phyloP scores from a whole-genome alignment of 495 filamentous ascomycete genomes.

The Evansstolkia leycettana region DNA sequence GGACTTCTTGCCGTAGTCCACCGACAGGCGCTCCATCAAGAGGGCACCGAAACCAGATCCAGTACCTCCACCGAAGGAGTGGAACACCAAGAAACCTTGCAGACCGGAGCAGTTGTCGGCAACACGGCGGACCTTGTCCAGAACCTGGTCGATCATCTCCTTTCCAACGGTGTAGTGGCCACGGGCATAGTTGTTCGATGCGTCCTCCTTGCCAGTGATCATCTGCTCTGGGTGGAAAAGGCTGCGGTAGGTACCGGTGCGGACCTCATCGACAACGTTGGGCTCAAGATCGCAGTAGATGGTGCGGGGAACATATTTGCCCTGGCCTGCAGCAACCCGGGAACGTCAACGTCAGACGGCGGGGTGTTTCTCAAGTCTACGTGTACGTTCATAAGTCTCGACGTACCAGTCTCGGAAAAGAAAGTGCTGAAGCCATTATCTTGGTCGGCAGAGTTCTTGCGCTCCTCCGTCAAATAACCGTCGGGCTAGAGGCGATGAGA shows the following conservation, averaged over 20 bases:
- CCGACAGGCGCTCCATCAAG: conserved; percentile 92
- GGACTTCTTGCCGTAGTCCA: conserved; percentile 98
- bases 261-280: conserved; percentile 99
- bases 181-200: conserved; percentile 98
- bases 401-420: conserved; percentile 96
- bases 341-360: neutral
- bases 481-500: conserved; percentile 56
- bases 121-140: conserved; percentile 91
- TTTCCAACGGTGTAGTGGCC: conserved; percentile 99
- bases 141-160: conserved; percentile 93
- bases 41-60: conserved; percentile 97
- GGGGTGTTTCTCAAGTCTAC: too few species aligned
- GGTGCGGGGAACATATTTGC: conserved; percentile 96
- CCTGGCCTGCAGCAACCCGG: conserved; percentile 53
- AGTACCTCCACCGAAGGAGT: conserved; percentile 98
- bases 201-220: conserved; percentile 99
- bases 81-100: conserved; percentile 97
- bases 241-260: conserved; percentile 87
- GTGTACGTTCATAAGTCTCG: neutral
- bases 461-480: conserved; percentile 97
- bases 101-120: conserved; percentile 96
- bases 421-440: conserved; percentile 99
- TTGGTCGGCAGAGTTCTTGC: conserved; percentile 84
- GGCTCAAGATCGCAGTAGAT: conserved; percentile 99
- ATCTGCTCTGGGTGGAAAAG: conserved; percentile 98